Evolutionary conservation across 2,329 filamentous ascomycete genomes (phyloP), one percentile per base, ranked within the genome.

Genomic region (Aquanectria penicillioides): DNA sequence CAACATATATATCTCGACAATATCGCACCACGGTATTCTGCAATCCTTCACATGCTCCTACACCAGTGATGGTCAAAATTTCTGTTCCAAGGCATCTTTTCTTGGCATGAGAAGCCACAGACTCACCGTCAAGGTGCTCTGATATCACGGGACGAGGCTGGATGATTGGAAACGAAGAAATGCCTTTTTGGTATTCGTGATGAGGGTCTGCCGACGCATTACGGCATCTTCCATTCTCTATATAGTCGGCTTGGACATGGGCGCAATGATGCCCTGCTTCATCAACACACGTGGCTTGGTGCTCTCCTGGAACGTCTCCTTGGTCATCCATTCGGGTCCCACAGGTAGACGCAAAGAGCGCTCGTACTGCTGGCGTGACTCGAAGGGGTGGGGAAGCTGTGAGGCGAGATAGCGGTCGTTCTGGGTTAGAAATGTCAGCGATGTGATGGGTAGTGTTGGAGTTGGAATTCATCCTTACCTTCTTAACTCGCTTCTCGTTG

Each of bases 241-340:
- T 56, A 72, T 68, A 48, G 73, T 81, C 15, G 94, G 94, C 79
- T 91, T 94, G 57, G 89, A 87, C 86, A 99, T 92, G 34, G 95
- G 91, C 69, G 87, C 85, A 76, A 99, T 93, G 66, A 96, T 84
- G 41, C 95, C 95, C 78, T 94, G 92, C 82, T 97, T 97, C 75
- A 97, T 81, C 75, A 98, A 82, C 65, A 98, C 86, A 69, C 93
- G 87, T 57, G 95, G 95, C 84, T 94, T 97, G 59, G 91, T 97
- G 61, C 86, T 86, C 68, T 90, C 87, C 81, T 98, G 94, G 84
- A 95, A 95, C 12, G 91, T 93, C 80, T 93, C 88, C 85, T 97
- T 97, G n/a, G 94, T 98, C 67, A 89, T 88, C 94, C 94, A 99
- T 77, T 99, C 94, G 13, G 91, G 92, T 2, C 95, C 95, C 60